Evolutionary conservation across 805 yeast genomes (phyloP), one percentile per base, ranked within the genome.

Genomic region (Candida pini): DNA sequence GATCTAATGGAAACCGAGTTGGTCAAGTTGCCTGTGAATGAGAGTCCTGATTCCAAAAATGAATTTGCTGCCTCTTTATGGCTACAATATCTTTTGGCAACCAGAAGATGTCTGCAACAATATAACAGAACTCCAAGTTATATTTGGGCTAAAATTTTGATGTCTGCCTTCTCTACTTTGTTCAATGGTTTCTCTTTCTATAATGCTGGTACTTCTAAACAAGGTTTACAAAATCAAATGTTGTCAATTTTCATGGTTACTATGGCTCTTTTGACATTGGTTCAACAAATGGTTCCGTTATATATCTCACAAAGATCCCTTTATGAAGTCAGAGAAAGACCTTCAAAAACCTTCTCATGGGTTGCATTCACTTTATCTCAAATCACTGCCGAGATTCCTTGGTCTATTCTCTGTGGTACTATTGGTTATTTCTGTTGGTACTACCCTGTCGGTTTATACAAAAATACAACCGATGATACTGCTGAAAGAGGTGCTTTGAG

Each of bases 221-320:
- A 76, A 60, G 79, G 85, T 53, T 56, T 85, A 49, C 95, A 87
- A 58, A 84, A 85, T 59, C 92, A 81, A 63, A 78, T 83, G 87
- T 74, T 81, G 48, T 67, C 88, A 3, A 53, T 81, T 28, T 84
- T 84, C 63, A 79, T 82, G 86, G 71, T 77, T 49, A 53, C 74
- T 26, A 67, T 74, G 47, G 63, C 71, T 32, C 67, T 76, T 60
- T 68, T 69, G 44, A 76, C 82, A 17, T 49, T 78, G 47, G 52
- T 76, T 32, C 75, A 78, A 44, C 88, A 81, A 55, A 67, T 73
- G 61, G 58, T 79, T 44, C 87, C 88, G 14, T 55, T 71, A 36
- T 83, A 65, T 53, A 72, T 76, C 25, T 44, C 60, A 22, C 86
- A 78, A 53, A 71, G 89, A 60, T 73, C 73, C 44, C 57, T 81